These are phyloP conservation scores for Neocallimastix lanati DNA, from an alignment of 192 early-diverging fungal species.

Conservation along the genomic window DNA sequence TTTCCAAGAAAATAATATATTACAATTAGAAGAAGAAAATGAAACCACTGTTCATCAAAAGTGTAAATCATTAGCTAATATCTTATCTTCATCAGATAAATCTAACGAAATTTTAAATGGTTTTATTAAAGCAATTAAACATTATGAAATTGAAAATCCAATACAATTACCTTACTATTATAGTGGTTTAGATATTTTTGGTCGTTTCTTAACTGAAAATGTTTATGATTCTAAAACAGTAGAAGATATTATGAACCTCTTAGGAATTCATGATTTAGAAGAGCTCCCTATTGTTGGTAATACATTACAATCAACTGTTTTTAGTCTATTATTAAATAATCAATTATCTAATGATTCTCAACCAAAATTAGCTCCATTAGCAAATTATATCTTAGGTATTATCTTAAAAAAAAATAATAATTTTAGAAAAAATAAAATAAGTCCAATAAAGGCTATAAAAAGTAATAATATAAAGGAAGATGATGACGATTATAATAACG, in stretches of 20 bases:
- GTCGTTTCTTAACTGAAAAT: background rate
- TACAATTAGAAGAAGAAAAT: background rate
- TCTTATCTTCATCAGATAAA: background rate
- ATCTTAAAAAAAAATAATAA: background rate
- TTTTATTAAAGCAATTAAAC: background rate
- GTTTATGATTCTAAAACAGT: background rate
- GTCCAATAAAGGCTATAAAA: no score
- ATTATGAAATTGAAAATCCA: background rate
- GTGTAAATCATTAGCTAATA: background rate
- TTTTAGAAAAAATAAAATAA: no score
- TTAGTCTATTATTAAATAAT: background rate
- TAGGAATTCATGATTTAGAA: background rate
- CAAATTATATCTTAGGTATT: background rate
- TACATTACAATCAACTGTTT: background rate
- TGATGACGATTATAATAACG: background rate
- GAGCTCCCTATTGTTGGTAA: background rate
- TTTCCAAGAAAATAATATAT: background rate
- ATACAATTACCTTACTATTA: background rate
- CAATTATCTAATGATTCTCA: background rate
- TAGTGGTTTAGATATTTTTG: background rate
- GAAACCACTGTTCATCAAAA: background rate
- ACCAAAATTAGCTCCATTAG: background rate
- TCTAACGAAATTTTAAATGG: background rate
- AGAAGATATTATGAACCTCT: background rate
- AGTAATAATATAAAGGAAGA: no score